Evolutionary conservation across 2,329 filamentous ascomycete species (phyloP).

Genomic region (Xylaria sp.): DNA sequence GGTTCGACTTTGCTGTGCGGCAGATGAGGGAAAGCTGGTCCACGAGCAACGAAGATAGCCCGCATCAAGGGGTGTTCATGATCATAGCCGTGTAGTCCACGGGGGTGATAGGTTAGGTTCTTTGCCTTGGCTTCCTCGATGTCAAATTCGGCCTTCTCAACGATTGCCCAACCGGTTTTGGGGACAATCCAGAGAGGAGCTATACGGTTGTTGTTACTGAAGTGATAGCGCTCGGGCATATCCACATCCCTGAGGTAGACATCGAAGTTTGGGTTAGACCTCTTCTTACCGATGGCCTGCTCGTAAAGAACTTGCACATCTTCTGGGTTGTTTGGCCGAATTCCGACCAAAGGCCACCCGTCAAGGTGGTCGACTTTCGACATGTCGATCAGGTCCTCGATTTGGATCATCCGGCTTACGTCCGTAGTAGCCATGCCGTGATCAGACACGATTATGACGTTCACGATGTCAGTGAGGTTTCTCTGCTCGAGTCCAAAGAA

Average conservation of each 20-base stretch:
- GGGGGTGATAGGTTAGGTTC: slow-evolving; percentile 67
- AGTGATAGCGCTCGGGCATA: slow-evolving; percentile 93
- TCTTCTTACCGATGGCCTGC: slow-evolving; percentile 50
- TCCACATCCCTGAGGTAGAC: slow-evolving; percentile 80
- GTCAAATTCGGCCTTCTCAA: slow-evolving; percentile 73
- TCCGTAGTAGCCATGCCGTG: slow-evolving; percentile 98
- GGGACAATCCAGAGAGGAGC: slow-evolving; percentile 93
- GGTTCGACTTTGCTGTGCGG: slow-evolving; percentile 72
- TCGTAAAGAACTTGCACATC: slow-evolving; percentile 66
- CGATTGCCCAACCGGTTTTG: slow-evolving; percentile 87
- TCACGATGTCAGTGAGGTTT: slow-evolving; percentile 85
- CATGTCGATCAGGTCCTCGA: slow-evolving; percentile 82
- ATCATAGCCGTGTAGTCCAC: slow-evolving; percentile 90
- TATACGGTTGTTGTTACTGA: slow-evolving; percentile 80
- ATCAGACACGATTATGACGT: slow-evolving; percentile 92
- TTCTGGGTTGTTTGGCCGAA: slow-evolving; percentile 67
- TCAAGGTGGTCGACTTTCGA: slow-evolving; percentile 75
- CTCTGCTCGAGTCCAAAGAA: slow-evolving; percentile 71
- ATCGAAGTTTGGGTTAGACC: slow-evolving; percentile 65
- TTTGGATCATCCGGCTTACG: slow-evolving; percentile 70
- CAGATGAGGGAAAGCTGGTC: slow-evolving; percentile 83
- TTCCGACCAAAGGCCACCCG: slow-evolving; percentile 88
- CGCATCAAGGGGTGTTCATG: slow-evolving; percentile 93
- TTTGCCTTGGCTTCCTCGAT: slow-evolving; percentile 60
- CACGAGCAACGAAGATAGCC: slow-evolving; percentile 87